Evolutionary conservation across 2,329 filamentous ascomycete genomes (phyloP).

Genomic region (Xylaria sp.): DNA sequence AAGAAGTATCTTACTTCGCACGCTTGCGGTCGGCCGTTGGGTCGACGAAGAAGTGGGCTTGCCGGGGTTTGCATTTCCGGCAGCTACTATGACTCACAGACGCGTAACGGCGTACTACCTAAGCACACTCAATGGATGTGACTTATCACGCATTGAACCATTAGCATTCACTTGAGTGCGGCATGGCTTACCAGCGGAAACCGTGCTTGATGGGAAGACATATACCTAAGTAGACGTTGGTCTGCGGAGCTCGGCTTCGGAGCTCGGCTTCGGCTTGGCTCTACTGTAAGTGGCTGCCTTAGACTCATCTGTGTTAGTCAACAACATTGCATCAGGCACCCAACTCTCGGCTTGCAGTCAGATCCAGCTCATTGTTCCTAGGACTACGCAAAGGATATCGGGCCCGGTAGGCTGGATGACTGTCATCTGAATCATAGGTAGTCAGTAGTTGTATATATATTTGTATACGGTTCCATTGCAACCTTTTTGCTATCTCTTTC

Average conservation of each 20-base stretch:
- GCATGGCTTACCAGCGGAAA: neutral
- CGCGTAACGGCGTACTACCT: neutral
- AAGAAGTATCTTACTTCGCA: constrained; percentile 36
- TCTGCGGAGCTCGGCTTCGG: constrained; percentile 18
- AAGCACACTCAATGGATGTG: neutral
- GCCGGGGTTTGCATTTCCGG: constrained; percentile 17
- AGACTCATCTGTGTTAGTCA: constrained; percentile 1
- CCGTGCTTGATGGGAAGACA: neutral
- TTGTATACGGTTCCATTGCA: neutral
- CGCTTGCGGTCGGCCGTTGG: constrained; percentile 38
- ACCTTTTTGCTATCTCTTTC: neutral
- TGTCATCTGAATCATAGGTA: neutral
- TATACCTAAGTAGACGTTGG: neutral
- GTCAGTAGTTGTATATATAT: neutral
- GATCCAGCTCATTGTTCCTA: constrained; percentile 2
- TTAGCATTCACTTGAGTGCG: neutral
- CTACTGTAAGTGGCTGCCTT: neutral
- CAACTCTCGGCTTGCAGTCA: constrained; percentile 4
- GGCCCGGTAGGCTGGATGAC: neutral
- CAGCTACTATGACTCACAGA: constrained; percentile 22
- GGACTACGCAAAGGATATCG: neutral
- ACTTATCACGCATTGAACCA: neutral
- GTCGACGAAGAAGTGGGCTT: constrained; percentile 38
- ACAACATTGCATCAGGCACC: neutral
- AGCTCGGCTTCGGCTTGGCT: constrained; percentile 40